phyloP scores from a whole-genome alignment of 202 grass and related monocot species.

The Saccharum hybrid region DNA sequence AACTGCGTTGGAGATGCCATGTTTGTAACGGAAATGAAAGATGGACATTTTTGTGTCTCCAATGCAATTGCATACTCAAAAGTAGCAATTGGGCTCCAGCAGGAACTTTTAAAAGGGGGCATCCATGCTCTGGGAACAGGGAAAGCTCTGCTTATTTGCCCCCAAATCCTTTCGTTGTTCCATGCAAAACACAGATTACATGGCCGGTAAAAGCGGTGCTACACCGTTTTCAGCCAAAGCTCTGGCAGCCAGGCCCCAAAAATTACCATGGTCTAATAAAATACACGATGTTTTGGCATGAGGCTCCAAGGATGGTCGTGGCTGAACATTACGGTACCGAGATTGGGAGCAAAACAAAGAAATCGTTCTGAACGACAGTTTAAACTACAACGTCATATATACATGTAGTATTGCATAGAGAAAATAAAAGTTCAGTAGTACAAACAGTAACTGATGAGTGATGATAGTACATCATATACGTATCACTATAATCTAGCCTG shows the following conservation, averaged over 20 bases:
- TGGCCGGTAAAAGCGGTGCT: background rate
- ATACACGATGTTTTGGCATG: no score
- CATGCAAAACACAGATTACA: background rate
- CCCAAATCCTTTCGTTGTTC: background rate
- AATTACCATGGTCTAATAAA: no score
- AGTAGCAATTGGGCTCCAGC: background rate
- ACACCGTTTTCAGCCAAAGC: background rate
- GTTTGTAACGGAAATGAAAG: constrained; percentile 26
- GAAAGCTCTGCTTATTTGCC: constrained; percentile 15
- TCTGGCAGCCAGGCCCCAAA: no score
- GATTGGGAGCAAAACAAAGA: no score
- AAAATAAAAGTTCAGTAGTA: background rate
- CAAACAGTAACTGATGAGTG: background rate
- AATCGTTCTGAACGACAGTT: background rate
- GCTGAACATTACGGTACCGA: no score
- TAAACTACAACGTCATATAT: background rate
- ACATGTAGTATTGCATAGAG: background rate
- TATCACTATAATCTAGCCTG: background rate
- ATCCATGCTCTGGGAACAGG: constrained; percentile 5
- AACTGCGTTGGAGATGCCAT: background rate
- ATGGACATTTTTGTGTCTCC: background rate
- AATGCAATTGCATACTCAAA: background rate
- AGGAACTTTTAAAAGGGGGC: background rate
- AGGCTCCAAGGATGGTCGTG: background rate
- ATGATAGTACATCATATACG: constrained; percentile 1